These are phyloP conservation scores for Backusella circina DNA, from an alignment of 192 early-diverging fungal genomes.

Conservation along the genomic window DNA sequence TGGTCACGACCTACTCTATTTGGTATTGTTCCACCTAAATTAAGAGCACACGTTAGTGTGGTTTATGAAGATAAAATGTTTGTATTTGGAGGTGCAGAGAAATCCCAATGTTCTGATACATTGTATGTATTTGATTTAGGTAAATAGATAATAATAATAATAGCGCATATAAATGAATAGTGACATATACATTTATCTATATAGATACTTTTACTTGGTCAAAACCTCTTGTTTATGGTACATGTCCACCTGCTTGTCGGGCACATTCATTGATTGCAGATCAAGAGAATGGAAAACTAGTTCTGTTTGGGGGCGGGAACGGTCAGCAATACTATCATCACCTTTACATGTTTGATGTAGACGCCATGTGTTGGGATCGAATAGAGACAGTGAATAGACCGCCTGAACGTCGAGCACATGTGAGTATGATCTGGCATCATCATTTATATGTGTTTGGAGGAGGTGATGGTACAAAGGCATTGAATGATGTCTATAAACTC, in stretches of 20 bases:
- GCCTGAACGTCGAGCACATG: constrained; percentile 73
- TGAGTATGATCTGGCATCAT: constrained; percentile 68
- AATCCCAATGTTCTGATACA: constrained; percentile 63
- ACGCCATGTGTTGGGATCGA: constrained; percentile 63
- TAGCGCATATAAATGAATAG: not conserved
- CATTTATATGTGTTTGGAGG: constrained; percentile 81
- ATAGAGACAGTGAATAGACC: constrained; percentile 56
- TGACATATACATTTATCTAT: no score
- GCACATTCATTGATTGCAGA: constrained; percentile 76
- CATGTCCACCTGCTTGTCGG: constrained; percentile 73
- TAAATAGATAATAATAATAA: constrained; percentile 26
- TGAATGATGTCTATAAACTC: constrained; percentile 72
- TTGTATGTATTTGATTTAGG: constrained; percentile 76
- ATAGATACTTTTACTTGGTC: constrained; percentile 83
- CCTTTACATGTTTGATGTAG: constrained; percentile 75
- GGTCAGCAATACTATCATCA: constrained; percentile 79
- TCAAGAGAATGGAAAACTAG: constrained; percentile 50
- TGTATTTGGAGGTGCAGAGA: constrained; percentile 85
- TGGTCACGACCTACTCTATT: constrained; percentile 59
- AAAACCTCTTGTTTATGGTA: constrained; percentile 62
- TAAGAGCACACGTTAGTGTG: constrained; percentile 77
- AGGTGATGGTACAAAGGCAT: constrained; percentile 82
- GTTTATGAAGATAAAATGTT: constrained; percentile 72
- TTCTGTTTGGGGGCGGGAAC: constrained; percentile 88
- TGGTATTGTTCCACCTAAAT: constrained; percentile 59